Conservation (phyloP, 1,139 yeast species). For the Pichia sp. region DNA sequence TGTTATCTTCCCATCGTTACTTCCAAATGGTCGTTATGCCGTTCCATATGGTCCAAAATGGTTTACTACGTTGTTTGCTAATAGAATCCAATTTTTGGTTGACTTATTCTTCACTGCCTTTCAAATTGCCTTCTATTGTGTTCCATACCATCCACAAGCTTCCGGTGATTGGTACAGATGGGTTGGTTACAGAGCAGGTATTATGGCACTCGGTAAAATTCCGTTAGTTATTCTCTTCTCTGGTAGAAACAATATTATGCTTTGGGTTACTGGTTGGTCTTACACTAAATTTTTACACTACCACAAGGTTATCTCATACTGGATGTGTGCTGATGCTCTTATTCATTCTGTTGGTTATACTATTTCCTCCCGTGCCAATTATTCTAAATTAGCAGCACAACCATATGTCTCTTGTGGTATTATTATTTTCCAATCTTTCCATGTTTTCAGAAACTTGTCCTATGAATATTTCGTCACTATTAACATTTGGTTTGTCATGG, state of each 20-base stretch:
- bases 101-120: conserved; percentile 18
- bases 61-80: conserved; percentile 39
- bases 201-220: conserved; percentile 43
- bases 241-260: conserved; percentile 61
- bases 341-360: conserved; percentile 30
- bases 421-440: conserved; percentile 44
- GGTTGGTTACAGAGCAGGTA: conserved; percentile 48
- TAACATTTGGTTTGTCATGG: conserved; percentile 38
- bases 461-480: conserved; percentile 43
- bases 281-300: conserved; percentile 53
- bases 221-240: conserved; percentile 51
- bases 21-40: conserved; percentile 23
- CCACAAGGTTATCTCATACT: conserved; percentile 61
- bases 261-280: conserved; percentile 60
- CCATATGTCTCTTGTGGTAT: conserved; percentile 37
- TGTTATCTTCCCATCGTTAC: conserved; percentile 24
- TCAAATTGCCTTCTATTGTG: conserved; percentile 34
- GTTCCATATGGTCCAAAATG: conserved; percentile 15
- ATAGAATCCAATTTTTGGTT: conserved; percentile 49
- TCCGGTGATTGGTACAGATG: conserved; percentile 54
- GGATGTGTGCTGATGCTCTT: conserved; percentile 35
- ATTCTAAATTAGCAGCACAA: conserved; percentile 21
- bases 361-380: conserved; percentile 12
- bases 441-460: conserved; percentile 43
- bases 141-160: too few relatives aligned